Conservation (phyloP, 164 flowering plant species). For the Magnolia kwangsiensis region DNA sequence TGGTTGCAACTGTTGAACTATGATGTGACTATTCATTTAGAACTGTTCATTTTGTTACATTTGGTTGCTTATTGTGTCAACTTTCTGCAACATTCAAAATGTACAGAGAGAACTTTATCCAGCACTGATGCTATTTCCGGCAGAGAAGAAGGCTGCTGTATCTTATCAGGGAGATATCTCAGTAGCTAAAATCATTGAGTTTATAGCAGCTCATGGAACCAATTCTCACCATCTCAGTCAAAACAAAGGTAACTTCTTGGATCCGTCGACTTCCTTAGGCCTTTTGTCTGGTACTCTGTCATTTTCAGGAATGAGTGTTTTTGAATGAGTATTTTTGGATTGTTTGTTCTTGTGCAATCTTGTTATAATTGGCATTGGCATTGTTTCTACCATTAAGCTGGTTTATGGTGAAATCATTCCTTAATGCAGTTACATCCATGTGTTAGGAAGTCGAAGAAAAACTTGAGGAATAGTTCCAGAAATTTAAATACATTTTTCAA, state of each 20-base stretch:
- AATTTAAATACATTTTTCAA: too few relatives aligned
- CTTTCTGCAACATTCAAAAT: conserved; percentile 10
- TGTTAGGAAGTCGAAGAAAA: too few relatives aligned
- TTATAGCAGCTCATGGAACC: conserved; percentile 63
- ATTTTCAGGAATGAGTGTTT: too few relatives aligned
- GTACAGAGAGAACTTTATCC: conserved; percentile 86
- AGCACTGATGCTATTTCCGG: conserved; percentile 68
- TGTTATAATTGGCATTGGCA: too few relatives aligned
- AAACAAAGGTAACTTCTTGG: conserved; percentile 38
- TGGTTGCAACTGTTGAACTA: background rate
- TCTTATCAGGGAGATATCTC: conserved; percentile 63
- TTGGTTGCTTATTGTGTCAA: background rate
- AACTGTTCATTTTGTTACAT: background rate
- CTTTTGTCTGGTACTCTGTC: background rate
- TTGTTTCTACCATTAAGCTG: too few relatives aligned
- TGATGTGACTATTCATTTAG: background rate
- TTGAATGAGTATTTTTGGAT: too few relatives aligned
- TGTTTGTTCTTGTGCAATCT: too few relatives aligned
- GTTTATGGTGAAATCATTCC: too few relatives aligned
- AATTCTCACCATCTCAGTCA: conserved; percentile 38
- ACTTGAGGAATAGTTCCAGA: too few relatives aligned
- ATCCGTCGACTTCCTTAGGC: too few relatives aligned
- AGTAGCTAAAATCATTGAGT: conserved; percentile 56
- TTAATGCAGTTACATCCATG: too few relatives aligned
- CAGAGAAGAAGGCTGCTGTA: conserved; percentile 48